phyloP scores from a whole-genome alignment of 2,329 filamentous ascomycete species.

The Fusarium sp. region DNA sequence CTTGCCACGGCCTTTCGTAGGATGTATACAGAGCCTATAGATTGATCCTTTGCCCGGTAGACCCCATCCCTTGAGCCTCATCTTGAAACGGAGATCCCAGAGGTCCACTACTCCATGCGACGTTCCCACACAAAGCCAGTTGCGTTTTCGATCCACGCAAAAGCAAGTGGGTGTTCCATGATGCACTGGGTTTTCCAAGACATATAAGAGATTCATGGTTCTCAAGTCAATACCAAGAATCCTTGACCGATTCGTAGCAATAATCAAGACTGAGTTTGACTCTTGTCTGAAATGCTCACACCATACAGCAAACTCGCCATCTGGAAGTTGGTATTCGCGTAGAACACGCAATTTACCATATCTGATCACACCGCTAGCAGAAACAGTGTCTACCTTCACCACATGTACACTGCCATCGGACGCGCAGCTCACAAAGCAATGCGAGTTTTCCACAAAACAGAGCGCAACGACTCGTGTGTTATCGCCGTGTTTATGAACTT shows the following conservation, averaged over 20 bases:
- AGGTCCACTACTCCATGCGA: constrained; percentile 92
- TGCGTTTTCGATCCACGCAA: constrained; percentile 84
- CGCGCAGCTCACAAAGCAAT: constrained; percentile 92
- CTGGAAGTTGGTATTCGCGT: constrained; percentile 82
- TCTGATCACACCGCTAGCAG: constrained; percentile 67
- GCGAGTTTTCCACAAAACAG: constrained; percentile 93
- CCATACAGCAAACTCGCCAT: constrained; percentile 85
- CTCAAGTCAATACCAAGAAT: constrained; percentile 88
- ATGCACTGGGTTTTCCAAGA: constrained; percentile 86
- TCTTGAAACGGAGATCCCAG: constrained; percentile 96
- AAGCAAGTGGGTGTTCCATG: constrained; percentile 94
- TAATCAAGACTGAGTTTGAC: constrained; percentile 81
- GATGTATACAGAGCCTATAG: constrained; percentile 83
- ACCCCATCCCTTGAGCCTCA: constrained; percentile 89
- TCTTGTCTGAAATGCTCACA: constrained; percentile 92
- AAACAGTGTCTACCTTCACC: constrained; percentile 77
- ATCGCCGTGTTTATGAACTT: constrained; percentile 82
- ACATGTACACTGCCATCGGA: constrained; percentile 92
- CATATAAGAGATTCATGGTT: constrained; percentile 85
- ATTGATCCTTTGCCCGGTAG: constrained; percentile 85
- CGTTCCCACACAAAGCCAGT: constrained; percentile 93
- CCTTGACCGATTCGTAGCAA: constrained; percentile 88
- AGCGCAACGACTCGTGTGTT: constrained; percentile 82
- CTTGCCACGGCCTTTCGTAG: constrained; percentile 80
- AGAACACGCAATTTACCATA: constrained; percentile 84